Percentiles rank a stretch among this genome's conserved stretches.
phyloP scores from a whole-genome alignment of 108 stramenopile species.

The Licmophora abbreviata region DNA sequence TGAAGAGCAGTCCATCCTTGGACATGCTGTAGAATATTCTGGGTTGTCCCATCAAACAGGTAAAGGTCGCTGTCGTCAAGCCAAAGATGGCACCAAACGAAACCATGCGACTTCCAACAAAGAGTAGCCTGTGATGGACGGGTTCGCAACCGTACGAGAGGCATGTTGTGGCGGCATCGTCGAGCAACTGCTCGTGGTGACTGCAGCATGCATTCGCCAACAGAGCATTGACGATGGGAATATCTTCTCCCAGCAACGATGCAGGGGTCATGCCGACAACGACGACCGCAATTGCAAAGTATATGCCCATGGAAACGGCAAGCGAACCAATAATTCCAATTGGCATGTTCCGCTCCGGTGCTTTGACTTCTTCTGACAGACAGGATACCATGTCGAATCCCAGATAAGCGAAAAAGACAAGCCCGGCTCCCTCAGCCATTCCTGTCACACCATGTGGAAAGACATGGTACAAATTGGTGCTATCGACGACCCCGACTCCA shows the following conservation, averaged over 20 bases:
- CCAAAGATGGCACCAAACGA: slow-evolving; percentile 52
- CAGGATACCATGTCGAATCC: slow-evolving; percentile 47
- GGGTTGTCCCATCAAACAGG: slow-evolving; percentile 59
- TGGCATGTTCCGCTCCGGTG: slow-evolving; percentile 53
- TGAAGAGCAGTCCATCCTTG: slow-evolving; percentile 50
- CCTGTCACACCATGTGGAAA: slow-evolving; percentile 38
- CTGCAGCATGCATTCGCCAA: slow-evolving; percentile 46
- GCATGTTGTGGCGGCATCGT: slow-evolving; percentile 14
- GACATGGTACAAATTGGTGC: slow-evolving; percentile 25
- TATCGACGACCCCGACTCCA: slow-evolving; percentile 25
- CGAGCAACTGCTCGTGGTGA: slow-evolving; percentile 14
- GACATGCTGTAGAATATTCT: slow-evolving; percentile 57
- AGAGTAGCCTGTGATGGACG: slow-evolving; percentile 16
- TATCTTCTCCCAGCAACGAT: slow-evolving; percentile 23
- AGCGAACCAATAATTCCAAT: slow-evolving; percentile 50
- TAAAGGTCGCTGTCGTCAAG: slow-evolving; percentile 48
- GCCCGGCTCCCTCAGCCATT: slow-evolving; percentile 33
- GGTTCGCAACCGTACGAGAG: slow-evolving; percentile 24
- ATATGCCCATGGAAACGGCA: slow-evolving; percentile 26
- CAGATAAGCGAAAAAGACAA: slow-evolving; percentile 36
- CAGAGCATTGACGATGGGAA: slow-evolving; percentile 42
- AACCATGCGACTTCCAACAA: slow-evolving; percentile 23
- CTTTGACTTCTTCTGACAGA: slow-evolving; percentile 49
- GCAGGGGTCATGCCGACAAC: slow-evolving; percentile 48
- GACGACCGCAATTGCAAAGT: slow-evolving; percentile 26